These are phyloP conservation scores for Durusdinium trenchii DNA, from an alignment of 73 alveolate species.

Conservation along the genomic window DNA sequence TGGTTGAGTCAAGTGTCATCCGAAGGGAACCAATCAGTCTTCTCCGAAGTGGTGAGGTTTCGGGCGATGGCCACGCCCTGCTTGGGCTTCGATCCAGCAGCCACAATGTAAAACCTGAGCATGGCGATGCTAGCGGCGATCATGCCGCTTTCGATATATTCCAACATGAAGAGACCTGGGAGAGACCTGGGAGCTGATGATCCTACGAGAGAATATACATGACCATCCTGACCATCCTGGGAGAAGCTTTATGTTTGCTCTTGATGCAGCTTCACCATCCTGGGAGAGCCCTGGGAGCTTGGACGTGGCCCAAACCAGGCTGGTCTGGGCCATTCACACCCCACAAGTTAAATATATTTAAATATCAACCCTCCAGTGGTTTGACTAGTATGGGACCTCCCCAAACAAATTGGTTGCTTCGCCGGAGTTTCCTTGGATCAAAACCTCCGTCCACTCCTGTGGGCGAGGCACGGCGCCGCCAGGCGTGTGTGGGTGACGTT, in stretches of 20 bases:
- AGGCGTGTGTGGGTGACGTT: conserved; percentile 37
- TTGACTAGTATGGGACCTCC: too few relatives aligned
- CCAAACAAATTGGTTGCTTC: too few relatives aligned
- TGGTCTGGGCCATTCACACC: too few relatives aligned
- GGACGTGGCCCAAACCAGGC: neutral
- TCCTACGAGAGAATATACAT: too few relatives aligned
- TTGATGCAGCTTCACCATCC: too few relatives aligned
- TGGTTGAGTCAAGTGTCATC: neutral
- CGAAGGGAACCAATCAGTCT: conserved; percentile 35
- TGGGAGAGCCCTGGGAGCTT: neutral
- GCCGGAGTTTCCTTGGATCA: too few relatives aligned
- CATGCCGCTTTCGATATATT: neutral
- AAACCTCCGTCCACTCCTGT: neutral
- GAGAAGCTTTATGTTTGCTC: too few relatives aligned
- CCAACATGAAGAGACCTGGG: too few relatives aligned
- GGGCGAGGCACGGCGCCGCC: conserved; percentile 66
- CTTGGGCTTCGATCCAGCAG: conserved; percentile 25
- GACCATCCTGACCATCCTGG: too few relatives aligned
- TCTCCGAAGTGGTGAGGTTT: conserved; percentile 31
- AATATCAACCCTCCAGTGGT: too few relatives aligned
- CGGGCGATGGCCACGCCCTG: conserved; percentile 87
- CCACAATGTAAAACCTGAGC: conserved; percentile 86
- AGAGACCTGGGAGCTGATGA: too few relatives aligned
- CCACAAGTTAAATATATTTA: too few relatives aligned
- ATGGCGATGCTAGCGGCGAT: neutral